Evolutionary conservation across 345 rosid genomes (phyloP), one percentile per base, ranked within the genome.

Genomic region (Mallotus nudiflorus): DNA sequence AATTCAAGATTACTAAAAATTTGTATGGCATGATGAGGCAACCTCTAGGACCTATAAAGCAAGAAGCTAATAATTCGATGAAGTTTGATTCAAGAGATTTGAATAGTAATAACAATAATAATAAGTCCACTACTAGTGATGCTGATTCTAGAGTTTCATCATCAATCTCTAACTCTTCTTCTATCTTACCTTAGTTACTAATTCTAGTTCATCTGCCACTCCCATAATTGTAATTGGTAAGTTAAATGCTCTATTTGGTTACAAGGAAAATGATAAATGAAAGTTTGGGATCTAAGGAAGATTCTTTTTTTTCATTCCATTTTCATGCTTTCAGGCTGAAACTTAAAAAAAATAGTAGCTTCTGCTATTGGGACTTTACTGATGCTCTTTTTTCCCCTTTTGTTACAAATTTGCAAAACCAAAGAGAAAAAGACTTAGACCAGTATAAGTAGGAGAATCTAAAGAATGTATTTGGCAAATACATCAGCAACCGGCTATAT

Each of bases 1-100:
- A 96, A 88, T 88, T 96, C 75, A 98, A 96, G 91, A 92, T 96
- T 29, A 98, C 99, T 0, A 94, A 96, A 77, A 98, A 92, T 24
- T 75, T 96, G 44, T 96, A 89, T 56, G 98, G 96, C 11, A 78
- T 95, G 97, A 80, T 85, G 97, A 85, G 91, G 77, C 95, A 89
- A 82, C 96, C 98, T 20, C 85, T 82, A 44, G 91, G 76, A 0
- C 82, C 95, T 11, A 68, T 86, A 0, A 92, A 88, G 85, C 89
- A 81, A 63, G 97, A 92, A 65, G 74, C 65, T 24, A 64, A 71
- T 20, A 96, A 91, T 68, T 62, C 77, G 29, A 60, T 45, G 33
- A 88, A 77, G 65, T 68, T 71, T 35, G 87, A 76, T 63, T 69
- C 77, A 12, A 85, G 79, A 50, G 89, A 84, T 27, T 64, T 27